Percentiles rank a stretch among this genome's conserved stretches.
phyloP scores from a whole-genome alignment of 2,329 filamentous ascomycete genomes.

The Arachnopeziza araneosa region DNA sequence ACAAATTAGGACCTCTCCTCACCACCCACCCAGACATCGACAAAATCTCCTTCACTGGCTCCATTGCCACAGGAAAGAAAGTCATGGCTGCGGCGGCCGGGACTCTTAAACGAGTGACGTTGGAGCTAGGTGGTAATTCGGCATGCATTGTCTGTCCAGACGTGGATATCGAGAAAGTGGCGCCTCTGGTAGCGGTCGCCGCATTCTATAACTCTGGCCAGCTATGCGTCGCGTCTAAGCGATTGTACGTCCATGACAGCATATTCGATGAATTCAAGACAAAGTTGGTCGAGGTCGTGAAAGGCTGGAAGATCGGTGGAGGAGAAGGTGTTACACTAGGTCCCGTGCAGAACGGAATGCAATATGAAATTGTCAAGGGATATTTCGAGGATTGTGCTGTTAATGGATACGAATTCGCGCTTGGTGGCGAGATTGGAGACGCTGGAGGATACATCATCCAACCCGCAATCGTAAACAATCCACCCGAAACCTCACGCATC shows the following conservation, averaged over 20 bases:
- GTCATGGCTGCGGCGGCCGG: slow-evolving; percentile 44
- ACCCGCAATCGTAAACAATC: slow-evolving; percentile 54
- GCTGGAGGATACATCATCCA: slow-evolving; percentile 50
- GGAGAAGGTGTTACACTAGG: slow-evolving; percentile 40
- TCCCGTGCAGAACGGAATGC: slow-evolving; percentile 60
- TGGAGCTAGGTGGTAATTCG: slow-evolving; percentile 45
- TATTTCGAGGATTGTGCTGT: slow-evolving; percentile 51
- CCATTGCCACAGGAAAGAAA: slow-evolving; percentile 43
- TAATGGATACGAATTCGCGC: slow-evolving; percentile 46
- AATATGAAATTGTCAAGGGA: slow-evolving; percentile 53
- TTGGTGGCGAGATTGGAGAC: slow-evolving; percentile 36
- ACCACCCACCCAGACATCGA: slow-evolving; percentile 48
- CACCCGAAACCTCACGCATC: slow-evolving; percentile 48
- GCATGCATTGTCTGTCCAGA: slow-evolving; percentile 48
- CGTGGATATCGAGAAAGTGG: slow-evolving; percentile 42
- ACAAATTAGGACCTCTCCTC: slow-evolving; percentile 47
- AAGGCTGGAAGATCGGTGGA: slow-evolving; percentile 35
- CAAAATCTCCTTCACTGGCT: slow-evolving; percentile 56
- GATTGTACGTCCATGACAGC: slow-evolving; percentile 54
- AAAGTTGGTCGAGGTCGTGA: slow-evolving; percentile 40
- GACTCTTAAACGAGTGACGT: slow-evolving; percentile 40
- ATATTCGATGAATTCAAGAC: slow-evolving; percentile 52
- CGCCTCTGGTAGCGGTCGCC: slow-evolving; percentile 40
- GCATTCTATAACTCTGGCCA: slow-evolving; percentile 50
- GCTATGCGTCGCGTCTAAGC: slow-evolving; percentile 51